Evolutionary conservation across 116 monocot genomes (phyloP), one percentile per base, ranked within the genome.

Genomic region (Thalassia testudinum): DNA sequence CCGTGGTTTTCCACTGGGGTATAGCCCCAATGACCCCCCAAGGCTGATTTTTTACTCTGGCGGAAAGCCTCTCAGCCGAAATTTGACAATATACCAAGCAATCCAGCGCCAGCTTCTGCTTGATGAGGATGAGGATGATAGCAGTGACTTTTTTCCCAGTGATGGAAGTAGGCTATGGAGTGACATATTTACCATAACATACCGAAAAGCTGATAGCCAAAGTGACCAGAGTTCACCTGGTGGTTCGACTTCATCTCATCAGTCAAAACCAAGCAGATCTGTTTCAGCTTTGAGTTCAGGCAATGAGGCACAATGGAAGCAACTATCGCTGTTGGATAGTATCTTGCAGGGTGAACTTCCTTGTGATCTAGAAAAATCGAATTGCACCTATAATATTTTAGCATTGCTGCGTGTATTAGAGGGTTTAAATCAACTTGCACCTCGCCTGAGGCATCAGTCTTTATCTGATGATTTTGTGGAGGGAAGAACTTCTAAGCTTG

Each of bases 111-210:
- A 88, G 27, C 80, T 95, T 52, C 66, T 81, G 24, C 63, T 69
- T 53, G 85, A 88, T 34, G 88, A 79, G 48, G 79, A 75, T 26
- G 81, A 77, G 11, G 87, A 81, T 66, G 79, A 70, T 27, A 75
- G 56, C 55, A 60, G 67, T 27, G 74, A 81, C 27, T 23, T 75
- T 25, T 20, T 62, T 27, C 58, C 72, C 13, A 69, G 54, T 72
- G 88, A 95, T 68, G 89, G 88, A 7, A 79, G 54, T 50, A 65
- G 81, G 58, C 68, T 79, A 27, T 85, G 74, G 89, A 74, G 82
- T 75, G 89, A 97, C 69, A 70, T 97, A 58, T 97, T 79, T 52
- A 97, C 88, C 2, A 85, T 97, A 55, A 88, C 78, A 23, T 97
- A 97, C 61, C 81, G 77, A 62, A 97, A 82, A 37, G 82, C 77